A percentile compares a stretch with the other conserved stretches of the same genome.
Evolutionary conservation across 116 monocot species (phyloP).

Genomic region (Iris pallida): DNA sequence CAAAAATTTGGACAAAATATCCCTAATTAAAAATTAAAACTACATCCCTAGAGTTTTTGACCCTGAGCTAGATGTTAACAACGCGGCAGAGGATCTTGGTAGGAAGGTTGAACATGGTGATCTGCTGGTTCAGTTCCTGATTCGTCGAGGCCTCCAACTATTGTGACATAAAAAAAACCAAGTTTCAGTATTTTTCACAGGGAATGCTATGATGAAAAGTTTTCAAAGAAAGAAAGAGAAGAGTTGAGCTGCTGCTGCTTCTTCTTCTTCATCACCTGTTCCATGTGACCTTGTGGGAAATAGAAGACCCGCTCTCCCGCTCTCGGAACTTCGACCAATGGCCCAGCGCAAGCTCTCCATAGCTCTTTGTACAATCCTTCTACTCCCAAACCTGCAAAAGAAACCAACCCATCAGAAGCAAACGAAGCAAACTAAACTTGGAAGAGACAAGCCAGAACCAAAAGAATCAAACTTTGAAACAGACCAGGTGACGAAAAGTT

Average conservation of each 20-base stretch:
- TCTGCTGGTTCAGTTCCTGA: conserved; percentile 38
- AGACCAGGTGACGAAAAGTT: too few relatives aligned
- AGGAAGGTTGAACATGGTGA: conserved; percentile 37
- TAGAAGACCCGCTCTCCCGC: conserved; percentile 35
- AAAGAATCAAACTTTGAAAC: too few relatives aligned
- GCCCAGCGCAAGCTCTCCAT: conserved; percentile 55
- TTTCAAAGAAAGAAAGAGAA: background rate
- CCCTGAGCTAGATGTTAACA: conserved; percentile 39
- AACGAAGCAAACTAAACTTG: background rate
- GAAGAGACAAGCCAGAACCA: too few relatives aligned
- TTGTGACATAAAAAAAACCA: background rate
- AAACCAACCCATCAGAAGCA: background rate
- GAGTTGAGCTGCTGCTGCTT: background rate
- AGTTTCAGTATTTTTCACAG: conserved; percentile 1
- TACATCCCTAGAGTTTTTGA: too few relatives aligned
- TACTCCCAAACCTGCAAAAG: conserved; percentile 10
- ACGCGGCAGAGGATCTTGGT: conserved; percentile 49
- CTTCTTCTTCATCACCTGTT: conserved; percentile 39
- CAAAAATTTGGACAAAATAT: too few relatives aligned
- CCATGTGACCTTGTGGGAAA: conserved; percentile 67
- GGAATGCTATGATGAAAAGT: background rate
- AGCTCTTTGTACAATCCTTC: conserved; percentile 49
- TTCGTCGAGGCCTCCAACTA: conserved; percentile 53
- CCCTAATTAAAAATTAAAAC: too few relatives aligned
- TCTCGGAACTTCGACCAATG: conserved; percentile 44